These are phyloP conservation scores for Plenodomus lindquistii DNA, from an alignment of 2,329 filamentous ascomycete genomes.

Conservation along the genomic window DNA sequence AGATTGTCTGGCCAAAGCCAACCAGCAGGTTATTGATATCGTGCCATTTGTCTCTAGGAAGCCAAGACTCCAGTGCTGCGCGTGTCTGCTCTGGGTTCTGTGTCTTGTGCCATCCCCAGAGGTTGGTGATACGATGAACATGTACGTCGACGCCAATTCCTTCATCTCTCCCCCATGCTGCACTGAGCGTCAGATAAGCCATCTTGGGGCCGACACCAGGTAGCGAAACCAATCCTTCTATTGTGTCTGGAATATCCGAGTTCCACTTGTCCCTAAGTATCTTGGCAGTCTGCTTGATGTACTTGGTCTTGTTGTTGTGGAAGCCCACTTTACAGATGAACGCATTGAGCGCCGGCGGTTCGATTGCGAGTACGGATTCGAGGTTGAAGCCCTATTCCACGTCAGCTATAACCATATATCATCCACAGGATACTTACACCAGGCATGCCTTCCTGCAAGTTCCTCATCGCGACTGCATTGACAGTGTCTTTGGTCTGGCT, in stretches of 20 bases:
- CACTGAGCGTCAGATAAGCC: slow-evolving; percentile 84
- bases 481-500: slow-evolving; percentile 94
- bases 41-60: slow-evolving; percentile 83
- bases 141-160: slow-evolving; percentile 95
- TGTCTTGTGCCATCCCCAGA: slow-evolving; percentile 90
- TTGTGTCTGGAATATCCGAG: slow-evolving; percentile 79
- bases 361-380: slow-evolving; percentile 74
- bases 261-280: slow-evolving; percentile 72
- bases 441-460: slow-evolving; percentile 73
- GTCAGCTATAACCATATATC: not conserved
- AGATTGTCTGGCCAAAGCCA: slow-evolving; percentile 84
- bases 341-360: slow-evolving; percentile 67
- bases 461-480: slow-evolving; percentile 79
- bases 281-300: slow-evolving; percentile 73
- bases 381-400: slow-evolving; percentile 63
- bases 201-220: slow-evolving; percentile 94
- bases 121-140: slow-evolving; percentile 90
- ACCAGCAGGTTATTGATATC: slow-evolving; percentile 91
- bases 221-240: slow-evolving; percentile 73
- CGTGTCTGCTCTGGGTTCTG: slow-evolving; percentile 82
- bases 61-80: slow-evolving; percentile 74
- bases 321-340: slow-evolving; percentile 87
- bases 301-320: slow-evolving; percentile 91
- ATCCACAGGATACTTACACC: slow-evolving; percentile 35
- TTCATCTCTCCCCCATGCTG: slow-evolving; percentile 69